A percentile compares a stretch with the other conserved stretches of the same genome.
These are phyloP conservation scores for Lentinula novae-zelandiae DNA, from an alignment of 1,284 basidiomycete species.

Conservation along the genomic window DNA sequence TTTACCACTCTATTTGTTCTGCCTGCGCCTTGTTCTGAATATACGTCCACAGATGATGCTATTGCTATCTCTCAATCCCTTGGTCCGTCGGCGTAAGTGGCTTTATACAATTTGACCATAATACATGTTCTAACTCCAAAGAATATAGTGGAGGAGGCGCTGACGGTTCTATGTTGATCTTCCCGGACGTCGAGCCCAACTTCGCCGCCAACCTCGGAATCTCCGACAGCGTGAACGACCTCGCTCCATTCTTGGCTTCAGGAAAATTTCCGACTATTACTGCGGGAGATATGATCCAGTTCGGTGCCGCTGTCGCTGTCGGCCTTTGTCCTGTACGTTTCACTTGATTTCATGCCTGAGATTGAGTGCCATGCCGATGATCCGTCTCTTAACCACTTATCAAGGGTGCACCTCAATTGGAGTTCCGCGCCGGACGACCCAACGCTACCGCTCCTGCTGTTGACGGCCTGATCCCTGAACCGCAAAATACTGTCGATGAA, in stretches of 20 bases:
- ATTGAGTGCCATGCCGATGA: neutral
- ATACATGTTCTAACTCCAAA: neutral
- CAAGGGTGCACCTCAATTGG: conserved; percentile 15
- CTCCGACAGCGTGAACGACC: conserved; percentile 14
- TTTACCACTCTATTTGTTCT: neutral
- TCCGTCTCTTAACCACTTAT: neutral
- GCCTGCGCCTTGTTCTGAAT: neutral
- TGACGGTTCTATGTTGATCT: conserved; percentile 17
- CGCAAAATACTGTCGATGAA: conserved; percentile 12
- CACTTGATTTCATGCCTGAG: neutral
- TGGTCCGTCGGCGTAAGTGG: neutral
- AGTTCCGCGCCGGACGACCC: conserved; percentile 17
- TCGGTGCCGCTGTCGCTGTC: conserved; percentile 12
- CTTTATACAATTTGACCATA: neutral
- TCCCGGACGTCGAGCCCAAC: conserved; percentile 15
- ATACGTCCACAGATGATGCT: neutral
- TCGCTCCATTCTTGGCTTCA: conserved; percentile 8
- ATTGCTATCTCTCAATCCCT: conserved; percentile 1
- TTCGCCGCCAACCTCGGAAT: conserved; percentile 16
- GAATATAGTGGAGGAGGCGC: conserved; percentile 15
- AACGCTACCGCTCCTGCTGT: conserved; percentile 12
- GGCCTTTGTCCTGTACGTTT: conserved; percentile 4
- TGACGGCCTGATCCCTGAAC: conserved; percentile 14
- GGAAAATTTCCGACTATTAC: conserved; percentile 6
- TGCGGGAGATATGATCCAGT: conserved; percentile 17